Base-by-base conservation (phyloP, 2,329 filamentous ascomycete species). In the Claviceps lovelessii region DNA sequence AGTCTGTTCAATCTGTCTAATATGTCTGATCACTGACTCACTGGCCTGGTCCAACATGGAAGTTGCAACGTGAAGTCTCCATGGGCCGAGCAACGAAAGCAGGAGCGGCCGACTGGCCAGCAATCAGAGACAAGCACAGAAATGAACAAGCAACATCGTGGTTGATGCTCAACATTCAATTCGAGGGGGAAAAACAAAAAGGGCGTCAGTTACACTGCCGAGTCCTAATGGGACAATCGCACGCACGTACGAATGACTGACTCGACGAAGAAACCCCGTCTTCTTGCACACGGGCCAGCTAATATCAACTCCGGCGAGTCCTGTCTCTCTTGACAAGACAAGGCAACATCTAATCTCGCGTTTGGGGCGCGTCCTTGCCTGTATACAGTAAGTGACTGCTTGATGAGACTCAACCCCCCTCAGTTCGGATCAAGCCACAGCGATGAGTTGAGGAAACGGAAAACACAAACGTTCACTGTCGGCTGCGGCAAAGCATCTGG, bases 31-130 rank as follows among this genome's bases (percentile, higher is more conserved):
- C 23, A 23, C 8, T 17, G 39, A 23, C 23, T 5, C 13, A 41
- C 15, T 17, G 39, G 15, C n/a, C 39, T 41, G 39, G 35, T 37
- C 5, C 23, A n/a, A n/a, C 17, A 31, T 28, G 17, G 35, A 37
- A 37, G 35, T 37, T 37, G 9, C 35, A 37, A 37, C 23, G 8
- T 37, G 8, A 37, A 37, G 35, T 13, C 10, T 10, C 29, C 17
- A 44, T 29, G 15, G n/a, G 44, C 33, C 33, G 33, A 37, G 35
- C 7, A 37, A 41, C 15, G 29, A 46, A 37, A 23, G 35, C n/a
- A 55, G 41, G 13, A 39, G 42, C n/a, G 48, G 35, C 39, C 54
- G 51, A 53, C 46, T 56, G 54, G 51, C 51, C 29, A 29, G 54
- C 48, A 50, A 53, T 53, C 51, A 56, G 51, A 51, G 51, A 56